Evolutionary conservation across 2,329 filamentous ascomycete species (phyloP), one percentile per base, ranked within the genome.

Genomic region (Coleophoma crateriformis): DNA sequence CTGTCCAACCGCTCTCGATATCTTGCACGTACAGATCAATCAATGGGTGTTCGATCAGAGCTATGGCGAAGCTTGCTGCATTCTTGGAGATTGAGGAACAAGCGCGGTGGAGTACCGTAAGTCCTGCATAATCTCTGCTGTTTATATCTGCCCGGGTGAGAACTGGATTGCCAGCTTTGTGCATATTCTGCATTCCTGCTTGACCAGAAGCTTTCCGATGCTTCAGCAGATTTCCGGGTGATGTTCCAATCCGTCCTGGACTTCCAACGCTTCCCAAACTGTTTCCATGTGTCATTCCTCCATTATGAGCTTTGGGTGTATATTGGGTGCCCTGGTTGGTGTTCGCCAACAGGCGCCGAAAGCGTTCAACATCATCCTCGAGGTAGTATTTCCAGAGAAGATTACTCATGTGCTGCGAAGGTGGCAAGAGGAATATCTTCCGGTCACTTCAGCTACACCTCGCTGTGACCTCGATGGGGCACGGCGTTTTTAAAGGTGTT

Each of bases 321-420:
- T 72, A 64, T 60, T 81, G 79, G 55, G 75, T 60, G 62, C 63
- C 62, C 59, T 76, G 78, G 65, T 78, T 76, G 71, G 85, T 78
- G 68, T 82, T 82, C 65, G 85, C 85, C 79, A 99, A 80, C 67
- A 95, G 81, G 75, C 86, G 87, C 74, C 88, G 87, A 80, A 99
- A 97, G 67, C 76, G 84, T 69, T 95, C 91, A 83, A 96, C 87
- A 83, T 99, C 90, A 80, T 96, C 88, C 83, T 96, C 87, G 77
- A 95, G 87, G 70, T 92, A 97, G 69, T 82, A 89, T 80, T 90
- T 91, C 92, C 92, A 96, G 70, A 99, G 84, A 81, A 87, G 82
- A 76, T 90, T 87, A 85, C 89, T 97, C 92, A 97, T 94, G 83
- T 82, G 83, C 73, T 67, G 35, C 69, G 61, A 59, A 63, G 55